These are phyloP conservation scores for Capronia coronata DNA, from an alignment of 2,329 filamentous ascomycete genomes.

Conservation along the genomic window DNA sequence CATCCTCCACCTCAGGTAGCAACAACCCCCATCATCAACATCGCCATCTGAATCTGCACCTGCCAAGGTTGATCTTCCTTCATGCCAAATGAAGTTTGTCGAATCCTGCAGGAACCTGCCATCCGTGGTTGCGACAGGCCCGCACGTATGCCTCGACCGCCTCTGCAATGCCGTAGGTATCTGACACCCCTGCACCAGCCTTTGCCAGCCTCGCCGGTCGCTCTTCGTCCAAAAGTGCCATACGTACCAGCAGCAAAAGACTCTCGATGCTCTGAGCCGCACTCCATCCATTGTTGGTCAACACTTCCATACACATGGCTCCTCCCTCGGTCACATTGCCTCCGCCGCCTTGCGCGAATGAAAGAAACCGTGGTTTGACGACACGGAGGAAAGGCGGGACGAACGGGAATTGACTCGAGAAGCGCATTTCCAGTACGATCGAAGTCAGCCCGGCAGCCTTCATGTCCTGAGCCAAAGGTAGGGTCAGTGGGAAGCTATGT, in stretches of 20 bases:
- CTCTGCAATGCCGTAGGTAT: constrained; percentile 61
- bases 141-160: constrained; percentile 68
- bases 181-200: background rate
- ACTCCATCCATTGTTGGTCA: constrained; percentile 79
- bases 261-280: constrained; percentile 67
- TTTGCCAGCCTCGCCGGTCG: constrained; percentile 61
- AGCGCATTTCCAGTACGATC: constrained; percentile 74
- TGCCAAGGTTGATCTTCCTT: too few relatives aligned
- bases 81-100: constrained; percentile 19
- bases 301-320: constrained; percentile 75
- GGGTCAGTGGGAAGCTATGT: constrained; percentile 65
- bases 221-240: constrained; percentile 65
- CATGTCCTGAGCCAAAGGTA: constrained; percentile 73
- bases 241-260: constrained; percentile 70
- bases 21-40: too few relatives aligned
- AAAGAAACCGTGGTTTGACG: constrained; percentile 69
- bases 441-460: constrained; percentile 54
- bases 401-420: constrained; percentile 68
- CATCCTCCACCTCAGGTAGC: too few relatives aligned
- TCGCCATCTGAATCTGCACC: too few relatives aligned
- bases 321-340: constrained; percentile 81
- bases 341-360: constrained; percentile 66
- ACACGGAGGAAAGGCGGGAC: constrained; percentile 79
- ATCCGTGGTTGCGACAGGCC: constrained; percentile 63
- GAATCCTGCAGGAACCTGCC: constrained; percentile 63